These are phyloP conservation scores for Daldinia vernicosa DNA, from an alignment of 495 filamentous ascomycete species.

Conservation along the genomic window DNA sequence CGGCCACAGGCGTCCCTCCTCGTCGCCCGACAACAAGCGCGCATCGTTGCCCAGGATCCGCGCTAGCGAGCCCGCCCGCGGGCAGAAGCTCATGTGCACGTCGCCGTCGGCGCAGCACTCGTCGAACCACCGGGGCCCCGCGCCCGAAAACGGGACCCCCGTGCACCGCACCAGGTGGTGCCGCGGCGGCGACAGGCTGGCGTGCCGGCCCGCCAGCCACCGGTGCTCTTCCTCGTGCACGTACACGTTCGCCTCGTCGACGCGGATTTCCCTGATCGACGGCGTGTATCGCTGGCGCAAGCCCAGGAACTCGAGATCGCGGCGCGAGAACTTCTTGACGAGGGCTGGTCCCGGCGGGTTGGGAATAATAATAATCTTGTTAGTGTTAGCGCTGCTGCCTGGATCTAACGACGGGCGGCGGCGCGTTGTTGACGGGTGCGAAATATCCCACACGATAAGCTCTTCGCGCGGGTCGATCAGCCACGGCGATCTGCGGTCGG, in stretches of 20 bases:
- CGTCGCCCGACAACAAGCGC: too few species aligned
- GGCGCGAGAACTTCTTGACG: conserved; percentile 64
- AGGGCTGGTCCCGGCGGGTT: conserved; percentile 53
- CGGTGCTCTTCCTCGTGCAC: conserved; percentile 61
- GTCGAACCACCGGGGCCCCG: conserved; percentile 63
- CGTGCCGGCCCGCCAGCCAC: conserved; percentile 58
- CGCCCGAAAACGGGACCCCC: conserved; percentile 63
- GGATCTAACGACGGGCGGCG: conserved; percentile 62
- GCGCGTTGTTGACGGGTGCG: conserved; percentile 57
- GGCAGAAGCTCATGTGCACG: conserved; percentile 56
- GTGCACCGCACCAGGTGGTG: conserved; percentile 58
- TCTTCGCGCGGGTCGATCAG: conserved; percentile 68
- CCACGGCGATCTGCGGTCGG: conserved; percentile 66
- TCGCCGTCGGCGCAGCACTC: conserved; percentile 59
- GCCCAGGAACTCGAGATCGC: conserved; percentile 64
- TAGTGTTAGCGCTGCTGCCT: conserved; percentile 14
- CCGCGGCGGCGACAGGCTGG: conserved; percentile 50
- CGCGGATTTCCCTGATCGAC: conserved; percentile 59
- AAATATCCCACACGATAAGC: conserved; percentile 74
- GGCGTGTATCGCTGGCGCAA: conserved; percentile 67
- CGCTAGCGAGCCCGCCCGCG: conserved; percentile 51
- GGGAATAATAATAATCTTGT: neutral
- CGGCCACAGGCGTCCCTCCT: conserved; percentile 44
- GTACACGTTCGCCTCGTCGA: conserved; percentile 65
- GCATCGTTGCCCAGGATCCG: conserved; percentile 30